phyloP scores from a whole-genome alignment of 1,284 basidiomycete genomes.

The Irpex sp. region DNA sequence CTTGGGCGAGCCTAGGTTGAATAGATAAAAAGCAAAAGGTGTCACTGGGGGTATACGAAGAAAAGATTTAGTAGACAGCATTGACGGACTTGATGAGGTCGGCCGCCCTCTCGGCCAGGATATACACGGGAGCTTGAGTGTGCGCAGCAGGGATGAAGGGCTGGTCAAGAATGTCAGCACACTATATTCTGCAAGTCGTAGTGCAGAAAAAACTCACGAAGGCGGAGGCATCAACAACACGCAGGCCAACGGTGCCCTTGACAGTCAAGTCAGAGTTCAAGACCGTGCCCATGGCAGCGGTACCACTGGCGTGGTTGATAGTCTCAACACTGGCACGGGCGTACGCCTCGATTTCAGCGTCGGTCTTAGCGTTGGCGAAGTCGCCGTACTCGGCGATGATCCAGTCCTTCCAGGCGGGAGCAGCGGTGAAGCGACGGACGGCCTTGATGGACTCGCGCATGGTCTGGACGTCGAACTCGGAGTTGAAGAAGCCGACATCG shows the following conservation, averaged over 20 bases:
- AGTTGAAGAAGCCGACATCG: constrained; percentile 28
- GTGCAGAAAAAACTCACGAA: constrained; percentile 18
- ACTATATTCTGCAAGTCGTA: neutral
- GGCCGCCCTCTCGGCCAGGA: constrained; percentile 21
- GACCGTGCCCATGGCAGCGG: constrained; percentile 18
- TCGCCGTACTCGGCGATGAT: constrained; percentile 17
- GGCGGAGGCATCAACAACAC: constrained; percentile 26
- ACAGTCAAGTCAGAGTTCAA: constrained; percentile 17
- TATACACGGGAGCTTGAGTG: constrained; percentile 17
- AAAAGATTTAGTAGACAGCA: neutral
- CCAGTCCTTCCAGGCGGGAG: constrained; percentile 30
- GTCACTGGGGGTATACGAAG: neutral
- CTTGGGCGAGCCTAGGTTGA: neutral
- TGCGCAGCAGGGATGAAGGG: constrained; percentile 19
- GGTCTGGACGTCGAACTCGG: constrained; percentile 31
- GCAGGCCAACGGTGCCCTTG: constrained; percentile 15
- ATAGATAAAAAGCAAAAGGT: neutral
- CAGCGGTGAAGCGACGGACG: constrained; percentile 25
- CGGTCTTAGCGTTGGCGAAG: constrained; percentile 17
- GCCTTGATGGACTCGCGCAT: constrained; percentile 29
- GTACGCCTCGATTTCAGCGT: constrained; percentile 25
- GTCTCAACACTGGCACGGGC: constrained; percentile 25
- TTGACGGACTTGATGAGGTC: constrained; percentile 17
- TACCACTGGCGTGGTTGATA: constrained; percentile 9
- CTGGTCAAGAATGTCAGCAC: constrained; percentile 9